phyloP scores from a whole-genome alignment of 495 filamentous ascomycete species.

The Podospora australis region DNA sequence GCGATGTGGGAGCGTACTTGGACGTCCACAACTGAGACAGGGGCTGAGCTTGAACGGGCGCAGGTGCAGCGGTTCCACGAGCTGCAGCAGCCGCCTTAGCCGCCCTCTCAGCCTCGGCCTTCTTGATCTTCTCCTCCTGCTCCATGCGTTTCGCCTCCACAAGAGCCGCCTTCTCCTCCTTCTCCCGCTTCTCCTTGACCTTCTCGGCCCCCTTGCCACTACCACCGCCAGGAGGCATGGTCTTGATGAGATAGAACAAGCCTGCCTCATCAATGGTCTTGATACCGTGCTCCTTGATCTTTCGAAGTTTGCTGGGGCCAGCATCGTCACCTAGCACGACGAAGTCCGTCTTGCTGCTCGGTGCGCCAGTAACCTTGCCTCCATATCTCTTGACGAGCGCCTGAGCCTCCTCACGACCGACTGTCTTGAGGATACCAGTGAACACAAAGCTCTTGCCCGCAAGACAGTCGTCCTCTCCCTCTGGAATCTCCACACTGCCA shows the following conservation, averaged over 20 bases:
- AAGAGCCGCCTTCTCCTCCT: constrained; percentile 69
- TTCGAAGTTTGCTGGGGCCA: constrained; percentile 87
- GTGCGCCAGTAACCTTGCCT: constrained; percentile 78
- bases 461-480: constrained; percentile 83
- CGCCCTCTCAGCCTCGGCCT: constrained; percentile 43
- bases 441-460: constrained; percentile 96
- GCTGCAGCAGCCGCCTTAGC: constrained; percentile 39
- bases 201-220: constrained; percentile 81
- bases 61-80: constrained; percentile 30
- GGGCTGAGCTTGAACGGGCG: constrained; percentile 35
- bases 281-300: constrained; percentile 66
- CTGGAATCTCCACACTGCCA: constrained; percentile 65
- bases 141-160: constrained; percentile 81
- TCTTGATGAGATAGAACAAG: constrained; percentile 78
- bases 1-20: constrained; percentile 82
- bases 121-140: constrained; percentile 49
- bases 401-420: constrained; percentile 82
- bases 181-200: constrained; percentile 70
- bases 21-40: constrained; percentile 83
- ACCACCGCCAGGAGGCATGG: constrained; percentile 79
- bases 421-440: constrained; percentile 72
- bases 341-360: constrained; percentile 87
- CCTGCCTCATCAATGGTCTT: constrained; percentile 94
- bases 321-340: constrained; percentile 89
- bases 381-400: constrained; percentile 86